phyloP scores from a whole-genome alignment of 768 basidiomycete genomes.

The Lactarius akahatsu region DNA sequence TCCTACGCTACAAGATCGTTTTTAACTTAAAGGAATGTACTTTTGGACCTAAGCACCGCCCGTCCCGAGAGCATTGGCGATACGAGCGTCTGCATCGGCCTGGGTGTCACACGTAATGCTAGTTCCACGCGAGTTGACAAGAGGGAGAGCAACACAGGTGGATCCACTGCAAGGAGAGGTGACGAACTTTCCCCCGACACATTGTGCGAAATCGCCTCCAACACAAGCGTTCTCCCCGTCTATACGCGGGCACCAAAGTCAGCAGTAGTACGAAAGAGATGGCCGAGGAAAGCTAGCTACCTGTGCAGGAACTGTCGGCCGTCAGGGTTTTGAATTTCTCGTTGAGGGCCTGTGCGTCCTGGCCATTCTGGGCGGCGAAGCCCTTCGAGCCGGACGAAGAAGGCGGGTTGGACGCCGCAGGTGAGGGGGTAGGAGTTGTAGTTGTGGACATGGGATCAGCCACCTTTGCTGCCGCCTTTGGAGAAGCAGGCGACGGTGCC shows the following conservation, averaged over 20 bases:
- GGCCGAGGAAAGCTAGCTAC: constrained; percentile 25
- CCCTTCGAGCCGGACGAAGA: neutral
- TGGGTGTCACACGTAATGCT: constrained; percentile 38
- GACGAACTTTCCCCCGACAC: constrained; percentile 38
- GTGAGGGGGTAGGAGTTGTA: neutral
- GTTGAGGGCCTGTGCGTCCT: constrained; percentile 42
- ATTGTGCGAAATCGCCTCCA: constrained; percentile 42
- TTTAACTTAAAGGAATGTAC: neutral
- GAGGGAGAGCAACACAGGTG: constrained; percentile 43
- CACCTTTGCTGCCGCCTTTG: no score
- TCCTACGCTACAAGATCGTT: neutral
- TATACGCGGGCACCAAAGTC: constrained; percentile 15
- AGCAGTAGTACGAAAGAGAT: neutral
- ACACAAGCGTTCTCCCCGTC: constrained; percentile 42
- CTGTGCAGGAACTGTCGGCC: constrained; percentile 35
- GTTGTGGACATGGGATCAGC: neutral
- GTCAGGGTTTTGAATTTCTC: constrained; percentile 37
- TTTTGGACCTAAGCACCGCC: constrained; percentile 28
- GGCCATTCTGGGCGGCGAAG: constrained; percentile 36
- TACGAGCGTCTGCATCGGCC: constrained; percentile 37
- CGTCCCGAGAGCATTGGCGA: constrained; percentile 38
- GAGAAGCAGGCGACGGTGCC: constrained; percentile 21
- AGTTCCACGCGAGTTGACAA: constrained; percentile 44
- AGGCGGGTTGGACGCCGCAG: neutral
- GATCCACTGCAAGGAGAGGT: constrained; percentile 37